These are phyloP conservation scores for Solanum chacoense DNA, from an alignment of 305 asterid species.

Conservation along the genomic window DNA sequence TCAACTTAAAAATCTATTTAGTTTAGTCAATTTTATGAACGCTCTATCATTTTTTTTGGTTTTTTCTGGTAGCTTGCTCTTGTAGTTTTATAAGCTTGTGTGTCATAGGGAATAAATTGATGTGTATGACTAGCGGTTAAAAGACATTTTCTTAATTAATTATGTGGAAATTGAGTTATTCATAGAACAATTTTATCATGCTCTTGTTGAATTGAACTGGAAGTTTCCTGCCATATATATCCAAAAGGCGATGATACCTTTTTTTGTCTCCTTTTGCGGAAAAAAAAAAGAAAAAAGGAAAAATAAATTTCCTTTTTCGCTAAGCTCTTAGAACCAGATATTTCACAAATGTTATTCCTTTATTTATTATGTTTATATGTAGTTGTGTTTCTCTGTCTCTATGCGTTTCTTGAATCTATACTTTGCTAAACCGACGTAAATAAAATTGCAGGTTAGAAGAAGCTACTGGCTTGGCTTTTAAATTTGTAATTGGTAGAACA, in stretches of 20 bases:
- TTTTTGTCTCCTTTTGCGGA: background rate
- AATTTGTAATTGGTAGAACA: constrained; percentile 86
- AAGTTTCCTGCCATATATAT: background rate
- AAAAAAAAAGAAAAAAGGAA: background rate
- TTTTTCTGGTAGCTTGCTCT: background rate
- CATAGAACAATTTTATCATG: background rate
- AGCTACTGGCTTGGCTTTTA: constrained; percentile 91
- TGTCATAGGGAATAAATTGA: background rate
- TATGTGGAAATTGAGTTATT: background rate
- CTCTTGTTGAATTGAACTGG: background rate
- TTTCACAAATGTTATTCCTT: background rate
- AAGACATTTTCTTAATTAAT: background rate
- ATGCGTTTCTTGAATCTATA: background rate
- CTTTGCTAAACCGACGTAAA: background rate
- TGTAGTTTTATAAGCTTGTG: background rate
- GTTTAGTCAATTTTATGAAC: background rate
- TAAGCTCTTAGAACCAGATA: background rate
- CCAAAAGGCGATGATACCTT: background rate
- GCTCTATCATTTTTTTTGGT: background rate
- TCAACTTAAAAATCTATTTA: background rate
- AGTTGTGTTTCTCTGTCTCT: background rate
- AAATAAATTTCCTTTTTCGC: background rate
- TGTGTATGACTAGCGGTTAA: background rate
- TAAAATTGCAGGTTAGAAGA: constrained; percentile 76
- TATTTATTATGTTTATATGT: background rate